These are phyloP conservation scores for Camelina laxa DNA, from an alignment of 345 rosid genomes.

Conservation along the genomic window DNA sequence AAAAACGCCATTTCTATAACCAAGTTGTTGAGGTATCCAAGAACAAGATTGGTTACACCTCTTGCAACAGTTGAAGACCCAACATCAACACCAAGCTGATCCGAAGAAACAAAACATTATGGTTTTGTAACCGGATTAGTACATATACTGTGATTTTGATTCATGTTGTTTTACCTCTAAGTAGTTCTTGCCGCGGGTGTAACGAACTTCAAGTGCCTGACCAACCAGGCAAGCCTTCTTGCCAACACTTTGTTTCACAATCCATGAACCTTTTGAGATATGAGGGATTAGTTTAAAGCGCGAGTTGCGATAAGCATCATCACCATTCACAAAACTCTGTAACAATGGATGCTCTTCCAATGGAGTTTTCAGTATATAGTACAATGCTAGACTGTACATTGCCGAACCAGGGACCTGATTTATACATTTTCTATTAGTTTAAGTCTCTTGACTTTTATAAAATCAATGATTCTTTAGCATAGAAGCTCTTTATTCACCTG, in stretches of 20 bases:
- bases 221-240: constrained; percentile 87
- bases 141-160: neutral
- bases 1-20: constrained; percentile 94
- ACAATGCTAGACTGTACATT: constrained; percentile 65
- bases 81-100: constrained; percentile 76
- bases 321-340: constrained; percentile 82
- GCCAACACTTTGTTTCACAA: constrained; percentile 94
- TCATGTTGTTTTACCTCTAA: constrained; percentile 63
- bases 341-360: constrained; percentile 73
- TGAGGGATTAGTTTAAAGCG: constrained; percentile 95
- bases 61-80: constrained; percentile 95
- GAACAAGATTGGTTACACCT: constrained; percentile 79
- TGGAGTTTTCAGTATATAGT: constrained; percentile 76
- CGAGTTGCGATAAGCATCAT: constrained; percentile 86
- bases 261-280: constrained; percentile 97
- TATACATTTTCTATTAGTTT: constrained; percentile 1
- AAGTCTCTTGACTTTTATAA: neutral
- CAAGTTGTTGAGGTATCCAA: constrained; percentile 81
- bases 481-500: constrained; percentile 53
- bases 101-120: constrained; percentile 19
- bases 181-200: constrained; percentile 76
- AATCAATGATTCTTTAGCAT: neutral
- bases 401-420: constrained; percentile 76
- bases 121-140: neutral
- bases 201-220: constrained; percentile 70